Evolutionary conservation across 192 early-diverging fungal genomes (phyloP).

Genomic region (Rhizoclosmatium globosum): DNA sequence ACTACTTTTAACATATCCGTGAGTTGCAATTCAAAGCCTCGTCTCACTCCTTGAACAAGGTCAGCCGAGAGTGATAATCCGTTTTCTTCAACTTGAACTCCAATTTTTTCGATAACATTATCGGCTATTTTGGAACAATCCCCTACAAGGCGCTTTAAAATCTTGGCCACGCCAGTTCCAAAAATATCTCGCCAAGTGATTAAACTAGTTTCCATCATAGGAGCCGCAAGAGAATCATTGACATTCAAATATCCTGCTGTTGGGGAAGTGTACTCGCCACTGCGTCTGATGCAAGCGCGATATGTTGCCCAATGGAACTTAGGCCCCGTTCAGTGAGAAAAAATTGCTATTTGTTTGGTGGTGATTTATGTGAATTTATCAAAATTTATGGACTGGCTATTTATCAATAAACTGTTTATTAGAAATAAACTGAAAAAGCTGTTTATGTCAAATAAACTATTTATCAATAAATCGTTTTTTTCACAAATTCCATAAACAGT

Average conservation of each 20-base stretch:
- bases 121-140: not conserved
- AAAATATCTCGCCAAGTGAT: not conserved
- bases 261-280: not conserved
- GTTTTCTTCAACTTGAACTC: not conserved
- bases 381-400: too few relatives aligned
- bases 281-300: not conserved
- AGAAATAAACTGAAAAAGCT: too few relatives aligned
- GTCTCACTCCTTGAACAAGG: not conserved
- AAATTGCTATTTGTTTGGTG: too few relatives aligned
- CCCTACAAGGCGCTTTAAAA: not conserved
- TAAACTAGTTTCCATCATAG: not conserved
- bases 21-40: not conserved
- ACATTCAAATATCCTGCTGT: not conserved
- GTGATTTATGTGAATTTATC: too few relatives aligned
- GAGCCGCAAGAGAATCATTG: not conserved
- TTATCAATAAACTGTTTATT: too few relatives aligned
- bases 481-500: too few relatives aligned
- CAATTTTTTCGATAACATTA: not conserved
- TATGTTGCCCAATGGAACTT: constrained; percentile 1
- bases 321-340: too few relatives aligned
- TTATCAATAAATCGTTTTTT: too few relatives aligned
- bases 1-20: not conserved
- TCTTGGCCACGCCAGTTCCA: not conserved
- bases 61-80: not conserved
- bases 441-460: too few relatives aligned